A percentile compares a stretch with the other conserved stretches of the same genome.
phyloP scores from a whole-genome alignment of 2,329 filamentous ascomycete species.

The Trichoderma sp. region DNA sequence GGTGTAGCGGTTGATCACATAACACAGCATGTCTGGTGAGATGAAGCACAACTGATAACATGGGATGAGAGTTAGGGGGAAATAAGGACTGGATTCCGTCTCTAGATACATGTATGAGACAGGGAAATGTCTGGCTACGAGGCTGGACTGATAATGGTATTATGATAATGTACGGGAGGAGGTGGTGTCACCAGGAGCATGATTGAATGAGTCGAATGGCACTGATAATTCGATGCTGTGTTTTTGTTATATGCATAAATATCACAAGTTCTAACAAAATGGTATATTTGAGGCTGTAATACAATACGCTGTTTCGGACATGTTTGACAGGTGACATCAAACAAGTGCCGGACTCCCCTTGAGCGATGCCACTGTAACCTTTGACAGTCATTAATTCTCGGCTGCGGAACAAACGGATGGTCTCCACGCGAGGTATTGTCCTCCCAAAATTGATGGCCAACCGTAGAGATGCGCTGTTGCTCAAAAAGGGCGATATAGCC shows the following conservation, averaged over 20 bases:
- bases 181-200: not conserved
- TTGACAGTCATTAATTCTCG: not conserved
- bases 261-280: not conserved
- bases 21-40: constrained; percentile 1
- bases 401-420: constrained; percentile 13
- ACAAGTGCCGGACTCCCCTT: constrained; percentile 1
- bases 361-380: not conserved
- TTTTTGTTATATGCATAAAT: not conserved
- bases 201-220: not conserved
- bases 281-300: not conserved
- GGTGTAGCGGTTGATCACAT: constrained; percentile 3
- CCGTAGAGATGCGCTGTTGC: not conserved
- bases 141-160: too few relatives aligned
- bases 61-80: not conserved
- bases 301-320: constrained; percentile 11
- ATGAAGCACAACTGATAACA: constrained; percentile 4
- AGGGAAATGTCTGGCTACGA: not conserved
- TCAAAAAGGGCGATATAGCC: not conserved
- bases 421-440: not conserved
- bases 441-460: not conserved
- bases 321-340: constrained; percentile 24
- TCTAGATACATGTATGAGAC: not conserved
- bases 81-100: not conserved
- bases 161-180: not conserved
- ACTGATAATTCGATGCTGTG: not conserved